Evolutionary conservation across 805 yeast species (phyloP), one percentile per base, ranked within the genome.

Genomic region (Sungouiella blattae): DNA sequence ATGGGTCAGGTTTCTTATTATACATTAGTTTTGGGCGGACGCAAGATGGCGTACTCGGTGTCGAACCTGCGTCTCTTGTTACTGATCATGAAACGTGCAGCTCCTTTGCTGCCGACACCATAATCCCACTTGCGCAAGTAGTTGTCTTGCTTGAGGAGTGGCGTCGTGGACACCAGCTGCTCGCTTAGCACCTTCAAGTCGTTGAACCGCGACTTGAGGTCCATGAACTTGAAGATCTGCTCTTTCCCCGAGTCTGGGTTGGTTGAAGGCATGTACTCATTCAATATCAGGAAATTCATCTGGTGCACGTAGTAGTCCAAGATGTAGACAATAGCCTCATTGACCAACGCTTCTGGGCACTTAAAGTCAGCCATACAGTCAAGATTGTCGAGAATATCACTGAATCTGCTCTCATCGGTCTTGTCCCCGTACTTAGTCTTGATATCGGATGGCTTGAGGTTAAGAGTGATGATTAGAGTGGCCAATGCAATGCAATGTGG

Each of bases 401-500:
- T 53, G 25, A 57, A 39, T 11, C 40, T 36, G 6, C 32, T 43
- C 9, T 32, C 36, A 6, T 41, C 46, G 11, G 38, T 32, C 8
- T 37, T 48, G 8, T 35, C 40, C 14, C 46, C 57, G 24, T 57
- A 54, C 22, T 52, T 50, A 11, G 51, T 36, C 3, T 40, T 39
- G 18, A 64, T 39, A 22, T 62, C 63, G 28, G 52, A 40, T 4
- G 68, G 64, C 30, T 69, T 57, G 27, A 81, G 47, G 47, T 75
- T 77, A 27, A 69, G 64, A 1, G 91, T 76, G 18, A 87, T 64
- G 28, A 75, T 75, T 28, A 87, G 58, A 18, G 77, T 71, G 3
- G 87, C 83, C 34, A 86, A 52, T 0, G 96, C 87, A 21, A 83
- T 75, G 18, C 81, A 71, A 54, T 87, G 91, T 3, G 86, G 80